phyloP scores from a whole-genome alignment of 306 rosid species.

The Erythrophleum fordii region DNA sequence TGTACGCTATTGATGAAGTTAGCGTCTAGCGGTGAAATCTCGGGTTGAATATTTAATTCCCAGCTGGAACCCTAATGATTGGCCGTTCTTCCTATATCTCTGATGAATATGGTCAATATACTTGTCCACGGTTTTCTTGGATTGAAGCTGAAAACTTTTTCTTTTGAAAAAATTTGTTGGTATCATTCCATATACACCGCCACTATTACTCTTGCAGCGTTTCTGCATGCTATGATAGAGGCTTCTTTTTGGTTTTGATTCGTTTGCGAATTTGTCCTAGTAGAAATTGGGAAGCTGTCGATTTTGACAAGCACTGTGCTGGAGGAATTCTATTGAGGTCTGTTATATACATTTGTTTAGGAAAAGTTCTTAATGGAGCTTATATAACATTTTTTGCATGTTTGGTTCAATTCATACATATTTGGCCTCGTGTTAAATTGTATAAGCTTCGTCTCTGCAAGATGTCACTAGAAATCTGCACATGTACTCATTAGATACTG shows the following conservation, averaged over 20 bases:
- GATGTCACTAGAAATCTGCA: not conserved
- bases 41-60: not conserved
- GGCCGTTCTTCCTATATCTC: too few relatives aligned
- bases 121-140: not conserved
- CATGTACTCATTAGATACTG: not conserved
- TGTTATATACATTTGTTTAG: not conserved
- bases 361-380: not conserved
- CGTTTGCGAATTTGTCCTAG: not conserved
- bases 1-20: not conserved
- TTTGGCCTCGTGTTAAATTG: not conserved
- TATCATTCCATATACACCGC: not conserved
- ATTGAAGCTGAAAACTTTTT: not conserved
- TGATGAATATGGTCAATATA: not conserved
- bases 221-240: not conserved
- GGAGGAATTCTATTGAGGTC: not conserved
- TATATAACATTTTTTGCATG: not conserved
- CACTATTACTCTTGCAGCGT: not conserved
- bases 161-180: not conserved
- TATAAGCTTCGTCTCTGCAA: not conserved
- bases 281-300: not conserved
- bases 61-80: not conserved
- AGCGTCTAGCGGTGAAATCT: not conserved
- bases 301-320: not conserved
- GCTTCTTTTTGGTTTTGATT: not conserved
- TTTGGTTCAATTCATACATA: not conserved